Evolutionary conservation across 441 rosid species (phyloP), one percentile per base, ranked within the genome.

Genomic region (Dalechampia spathulata): DNA sequence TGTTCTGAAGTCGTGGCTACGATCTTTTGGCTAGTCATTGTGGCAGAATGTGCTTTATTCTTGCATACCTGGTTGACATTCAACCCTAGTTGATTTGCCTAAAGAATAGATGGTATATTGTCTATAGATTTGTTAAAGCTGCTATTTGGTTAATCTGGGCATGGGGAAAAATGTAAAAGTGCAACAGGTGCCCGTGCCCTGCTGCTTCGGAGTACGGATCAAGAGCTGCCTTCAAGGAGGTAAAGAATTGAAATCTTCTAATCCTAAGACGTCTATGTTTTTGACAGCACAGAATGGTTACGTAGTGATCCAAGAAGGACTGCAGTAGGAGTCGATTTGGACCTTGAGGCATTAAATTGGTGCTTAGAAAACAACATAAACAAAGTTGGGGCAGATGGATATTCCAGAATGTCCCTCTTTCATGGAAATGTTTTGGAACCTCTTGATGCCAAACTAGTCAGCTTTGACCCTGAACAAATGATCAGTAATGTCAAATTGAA

Each of bases 311-410:
- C 96, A 14, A 28, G 72, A 21, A 57, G 94, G 65, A 87, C 96
- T 72, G 90, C 96, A 40, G 70, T 87, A 64, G 98, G 96, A 41
- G 70, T 90, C 66, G 96, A 87, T 78, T 76, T 87, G 39, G 98
- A 90, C 49, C 56, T 87, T 0, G 90, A 90, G 78, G 94, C 96
- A n/a, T 67, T 87, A 49, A 69, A 83, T 48, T 83, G 92, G 94
- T 90, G 92, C 63, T 56, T 83, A 71, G 83, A 85, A 61, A 80
- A 90, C 71, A 87, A 90, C 67, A 30, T 87, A 6, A 77, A 68
- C 63, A 79, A 79, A 68, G 60, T 85, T 47, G 83, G 92, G 39
- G 67, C 82, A 58, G 91, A 85, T 52, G 81, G 60, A 57, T 78
- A 68, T 67, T 85, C 88, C 25, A 80, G 94, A 72, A 79, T 90